Base-by-base conservation (phyloP, 495 filamentous ascomycete species). In the Bathelium albidoporum region DNA sequence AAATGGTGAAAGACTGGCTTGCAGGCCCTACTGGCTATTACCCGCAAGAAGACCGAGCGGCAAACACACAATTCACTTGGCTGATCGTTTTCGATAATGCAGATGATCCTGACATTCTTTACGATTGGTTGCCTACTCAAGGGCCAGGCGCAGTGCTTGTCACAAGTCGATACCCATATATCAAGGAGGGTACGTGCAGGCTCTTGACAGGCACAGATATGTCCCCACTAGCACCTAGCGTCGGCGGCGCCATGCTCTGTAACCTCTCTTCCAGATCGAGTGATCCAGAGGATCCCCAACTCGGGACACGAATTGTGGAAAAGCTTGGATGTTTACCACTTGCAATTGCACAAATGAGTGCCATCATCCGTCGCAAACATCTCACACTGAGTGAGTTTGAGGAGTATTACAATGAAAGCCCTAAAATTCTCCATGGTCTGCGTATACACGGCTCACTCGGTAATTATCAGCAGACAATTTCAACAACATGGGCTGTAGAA, bases 121-220 rank as follows among this genome's bases (percentile, higher is more conserved):
- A 55, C 49, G 49, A 55, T 29, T 55, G 49, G 49, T 29, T 55
- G 26, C 49, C 49, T 29, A 55, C 49, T 55, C 22, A 55, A 29
- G 49, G 49, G 11, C 49, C 49, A 29, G 49, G 49, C 24, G 26
- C 49, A 55, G 20, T 55, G 24, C 49, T 55, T 55, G 24, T 55
- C 49, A 55, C 49, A 20, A 55, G 22, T 55, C 49, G 49, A 29
- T 55, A 55, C 24, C 49, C 49, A 28, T 55, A 55, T 29, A 55
- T 16, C 5, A 55, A 55, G 20, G 49, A 55, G 24, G 20, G 16
- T 20, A 29, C 49, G 24, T 55, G 29, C 24, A 55, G 20, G 24
- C 22, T 55, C 20, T 29, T 24, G 10, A 29, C 29, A 24, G 49
- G 49, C 12, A 9, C 29, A 29, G 49, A 55, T 55, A 10, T 55